phyloP scores from a whole-genome alignment of 768 basidiomycete species.

The Candolleomyces aberdarensis region DNA sequence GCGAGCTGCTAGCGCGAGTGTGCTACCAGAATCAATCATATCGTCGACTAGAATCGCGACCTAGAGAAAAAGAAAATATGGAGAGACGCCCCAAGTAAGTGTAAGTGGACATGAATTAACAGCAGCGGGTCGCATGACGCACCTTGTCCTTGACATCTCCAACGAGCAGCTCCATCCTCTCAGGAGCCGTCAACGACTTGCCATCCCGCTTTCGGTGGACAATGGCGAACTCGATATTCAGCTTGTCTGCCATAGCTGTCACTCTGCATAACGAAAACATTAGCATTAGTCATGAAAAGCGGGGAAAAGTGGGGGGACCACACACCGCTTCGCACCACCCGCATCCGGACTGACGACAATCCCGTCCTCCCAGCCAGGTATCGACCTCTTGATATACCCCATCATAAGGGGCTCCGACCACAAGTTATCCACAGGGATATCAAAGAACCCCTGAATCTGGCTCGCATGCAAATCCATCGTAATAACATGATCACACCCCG shows the following conservation, averaged over 20 bases:
- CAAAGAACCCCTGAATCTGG: constrained; percentile 99
- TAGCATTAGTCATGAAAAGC: constrained; percentile 8
- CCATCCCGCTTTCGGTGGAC: constrained; percentile 89
- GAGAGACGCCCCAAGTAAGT: not conserved
- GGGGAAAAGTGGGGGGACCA: constrained; percentile 13
- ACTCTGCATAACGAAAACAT: constrained; percentile 53
- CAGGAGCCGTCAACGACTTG: constrained; percentile 60
- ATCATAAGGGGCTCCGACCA: constrained; percentile 96
- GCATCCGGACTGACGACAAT: constrained; percentile 98
- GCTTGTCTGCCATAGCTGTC: constrained; percentile 92
- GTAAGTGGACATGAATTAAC: not conserved
- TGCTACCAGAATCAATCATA: constrained; percentile 95
- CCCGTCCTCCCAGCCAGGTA: constrained; percentile 80
- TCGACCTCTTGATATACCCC: constrained; percentile 84
- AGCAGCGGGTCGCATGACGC: constrained; percentile 4
- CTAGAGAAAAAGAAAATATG: constrained; percentile 33
- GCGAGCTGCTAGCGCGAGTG: constrained; percentile 79
- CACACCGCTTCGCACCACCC: constrained; percentile 96
- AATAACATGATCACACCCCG: constrained; percentile 97
- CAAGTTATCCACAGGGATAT: constrained; percentile 96
- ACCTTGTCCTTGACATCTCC: constrained; percentile 93
- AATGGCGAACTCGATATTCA: constrained; percentile 91
- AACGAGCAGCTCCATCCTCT: constrained; percentile 90
- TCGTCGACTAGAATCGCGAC: constrained; percentile 96
- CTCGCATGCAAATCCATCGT: constrained; percentile 99